phyloP scores from a whole-genome alignment of 1,284 basidiomycete species.

The Ganoderma lingzhi region DNA sequence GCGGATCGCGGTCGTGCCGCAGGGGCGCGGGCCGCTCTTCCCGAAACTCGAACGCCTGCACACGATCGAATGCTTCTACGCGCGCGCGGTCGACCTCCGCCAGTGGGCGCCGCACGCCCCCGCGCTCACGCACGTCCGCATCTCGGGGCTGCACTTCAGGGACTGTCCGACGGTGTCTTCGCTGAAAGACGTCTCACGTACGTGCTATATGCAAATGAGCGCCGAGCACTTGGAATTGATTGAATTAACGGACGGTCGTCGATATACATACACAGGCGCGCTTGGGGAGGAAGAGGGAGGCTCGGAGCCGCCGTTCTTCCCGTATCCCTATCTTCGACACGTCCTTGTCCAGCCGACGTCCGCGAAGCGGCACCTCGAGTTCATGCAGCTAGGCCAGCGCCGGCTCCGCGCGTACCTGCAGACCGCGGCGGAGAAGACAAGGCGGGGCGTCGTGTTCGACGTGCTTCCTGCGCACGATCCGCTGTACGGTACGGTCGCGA shows the following conservation, averaged over 20 bases:
- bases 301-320: background rate
- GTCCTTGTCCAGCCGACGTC: slow-evolving; percentile 14
- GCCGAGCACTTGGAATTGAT: background rate
- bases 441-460: background rate
- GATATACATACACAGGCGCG: background rate
- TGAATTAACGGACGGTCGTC: background rate
- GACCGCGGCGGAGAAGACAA: background rate
- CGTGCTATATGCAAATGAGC: background rate
- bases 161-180: background rate
- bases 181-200: slow-evolving; percentile 1
- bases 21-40: slow-evolving; percentile 6
- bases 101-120: slow-evolving; percentile 19
- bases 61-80: slow-evolving; percentile 3
- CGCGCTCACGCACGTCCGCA: slow-evolving; percentile 16
- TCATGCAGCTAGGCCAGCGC: slow-evolving; percentile 3
- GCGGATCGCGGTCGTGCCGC: background rate
- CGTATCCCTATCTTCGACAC: background rate
- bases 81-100: slow-evolving; percentile 6
- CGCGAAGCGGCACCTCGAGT: slow-evolving; percentile 1
- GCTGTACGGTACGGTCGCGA: background rate
- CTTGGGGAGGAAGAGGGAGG: background rate
- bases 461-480: background rate
- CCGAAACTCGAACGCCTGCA: slow-evolving; percentile 15
- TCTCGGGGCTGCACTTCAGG: slow-evolving; percentile 6
- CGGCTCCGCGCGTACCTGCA: background rate